A percentile compares a stretch with the other conserved stretches of the same genome.
phyloP scores from a whole-genome alignment of 306 rosid species.

The Canavalia ensiformis region DNA sequence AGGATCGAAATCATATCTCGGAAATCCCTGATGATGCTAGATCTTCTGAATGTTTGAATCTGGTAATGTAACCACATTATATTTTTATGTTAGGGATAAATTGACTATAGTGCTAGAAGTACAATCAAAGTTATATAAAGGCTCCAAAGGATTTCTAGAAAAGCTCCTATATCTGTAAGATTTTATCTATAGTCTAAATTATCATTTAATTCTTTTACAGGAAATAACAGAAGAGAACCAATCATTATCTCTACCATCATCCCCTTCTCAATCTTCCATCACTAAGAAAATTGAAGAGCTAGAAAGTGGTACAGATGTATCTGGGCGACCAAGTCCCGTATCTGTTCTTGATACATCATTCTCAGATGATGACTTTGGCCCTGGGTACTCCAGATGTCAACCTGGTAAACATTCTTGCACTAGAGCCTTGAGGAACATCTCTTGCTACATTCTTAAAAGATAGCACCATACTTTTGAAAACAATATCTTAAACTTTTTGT shows the following conservation, averaged over 20 bases:
- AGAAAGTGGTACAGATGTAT: slow-evolving; percentile 58
- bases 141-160: background rate
- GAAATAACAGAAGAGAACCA: slow-evolving; percentile 62
- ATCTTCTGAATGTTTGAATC: slow-evolving; percentile 55
- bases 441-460: slow-evolving; percentile 20
- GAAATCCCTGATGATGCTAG: slow-evolving; percentile 50
- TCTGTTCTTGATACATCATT: slow-evolving; percentile 84
- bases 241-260: slow-evolving; percentile 57
- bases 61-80: slow-evolving; percentile 57
- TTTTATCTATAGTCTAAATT: slow-evolving; percentile 41
- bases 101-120: slow-evolving; percentile 9
- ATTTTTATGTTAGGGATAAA: slow-evolving; percentile 11
- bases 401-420: slow-evolving; percentile 59
- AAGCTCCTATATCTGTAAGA: slow-evolving; percentile 14
- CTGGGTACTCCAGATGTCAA: slow-evolving; percentile 54
- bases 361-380: slow-evolving; percentile 74
- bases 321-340: slow-evolving; percentile 88
- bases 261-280: slow-evolving; percentile 62
- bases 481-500: background rate
- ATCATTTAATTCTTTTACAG: slow-evolving; percentile 51
- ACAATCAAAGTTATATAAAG: slow-evolving; percentile 5
- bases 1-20: slow-evolving; percentile 55
- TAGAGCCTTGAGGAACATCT: background rate
- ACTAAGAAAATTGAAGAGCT: slow-evolving; percentile 57
- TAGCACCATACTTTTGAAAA: background rate